A percentile compares a stretch with the other conserved stretches of the same genome.
Evolutionary conservation across 805 yeast genomes (phyloP).

Genomic region (Wickerhamiella alocasiicola): DNA sequence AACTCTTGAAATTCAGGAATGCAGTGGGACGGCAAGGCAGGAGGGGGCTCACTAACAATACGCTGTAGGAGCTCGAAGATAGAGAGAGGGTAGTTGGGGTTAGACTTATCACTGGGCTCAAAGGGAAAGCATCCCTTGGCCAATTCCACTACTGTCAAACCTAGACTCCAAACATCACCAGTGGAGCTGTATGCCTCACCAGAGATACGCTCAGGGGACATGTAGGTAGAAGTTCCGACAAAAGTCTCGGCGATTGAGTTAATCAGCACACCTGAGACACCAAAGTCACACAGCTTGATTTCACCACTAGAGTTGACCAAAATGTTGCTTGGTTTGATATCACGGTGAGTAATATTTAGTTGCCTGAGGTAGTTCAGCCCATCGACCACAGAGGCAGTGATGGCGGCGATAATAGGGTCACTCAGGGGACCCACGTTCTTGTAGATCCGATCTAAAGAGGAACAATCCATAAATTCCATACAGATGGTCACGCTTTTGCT

Average conservation of each 20-base stretch:
- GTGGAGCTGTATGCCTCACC: constrained; percentile 90
- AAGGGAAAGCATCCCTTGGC: constrained; percentile 79
- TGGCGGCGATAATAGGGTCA: constrained; percentile 55
- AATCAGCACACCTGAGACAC: constrained; percentile 82
- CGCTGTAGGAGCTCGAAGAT: constrained; percentile 82
- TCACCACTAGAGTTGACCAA: constrained; percentile 76
- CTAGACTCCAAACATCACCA: constrained; percentile 96
- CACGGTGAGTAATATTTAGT: constrained; percentile 85
- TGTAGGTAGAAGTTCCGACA: constrained; percentile 94
- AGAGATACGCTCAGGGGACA: constrained; percentile 96
- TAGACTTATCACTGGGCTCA: constrained; percentile 17
- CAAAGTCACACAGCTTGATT: constrained; percentile 90
- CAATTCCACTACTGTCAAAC: constrained; percentile 76
- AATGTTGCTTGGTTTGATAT: constrained; percentile 91
- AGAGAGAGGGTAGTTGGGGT: constrained; percentile 47
- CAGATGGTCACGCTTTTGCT: constrained; percentile 67
- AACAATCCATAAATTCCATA: constrained; percentile 94
- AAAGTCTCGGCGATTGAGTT: constrained; percentile 95
- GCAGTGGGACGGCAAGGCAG: constrained; percentile 41
- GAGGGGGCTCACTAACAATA: constrained; percentile 88
- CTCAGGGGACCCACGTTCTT: constrained; percentile 51
- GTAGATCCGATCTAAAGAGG: constrained; percentile 73
- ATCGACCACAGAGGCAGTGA: constrained; percentile 61
- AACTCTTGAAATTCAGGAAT: constrained; percentile 47
- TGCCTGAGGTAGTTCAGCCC: constrained; percentile 77